These are phyloP conservation scores for Malus hybrid DNA, from an alignment of 331 rosid genomes.

Conservation along the genomic window DNA sequence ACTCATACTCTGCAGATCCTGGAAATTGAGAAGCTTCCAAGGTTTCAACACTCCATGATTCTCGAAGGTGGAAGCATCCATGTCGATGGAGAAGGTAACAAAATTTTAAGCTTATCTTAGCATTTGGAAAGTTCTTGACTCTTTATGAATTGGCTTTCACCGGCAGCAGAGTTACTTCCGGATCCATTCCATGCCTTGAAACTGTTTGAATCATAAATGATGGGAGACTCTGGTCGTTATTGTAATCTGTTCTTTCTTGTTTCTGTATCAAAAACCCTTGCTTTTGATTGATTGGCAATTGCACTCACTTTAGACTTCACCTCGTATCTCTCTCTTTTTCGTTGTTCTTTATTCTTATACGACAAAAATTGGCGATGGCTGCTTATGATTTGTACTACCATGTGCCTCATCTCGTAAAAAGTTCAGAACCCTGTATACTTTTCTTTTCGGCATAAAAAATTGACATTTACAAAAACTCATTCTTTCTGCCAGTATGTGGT, in stretches of 20 bases:
- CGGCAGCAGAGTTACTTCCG: background rate
- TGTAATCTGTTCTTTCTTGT: background rate
- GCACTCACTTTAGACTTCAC: background rate
- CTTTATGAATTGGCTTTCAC: background rate
- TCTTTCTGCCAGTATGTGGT: background rate
- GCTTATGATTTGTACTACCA: background rate
- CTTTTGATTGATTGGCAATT: background rate
- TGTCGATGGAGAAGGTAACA: slow-evolving; percentile 95
- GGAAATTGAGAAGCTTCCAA: slow-evolving; percentile 62
- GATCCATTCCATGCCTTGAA: background rate
- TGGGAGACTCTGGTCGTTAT: background rate
- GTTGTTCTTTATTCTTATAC: background rate
- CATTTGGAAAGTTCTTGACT: background rate
- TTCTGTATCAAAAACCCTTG: background rate
- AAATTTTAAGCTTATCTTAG: background rate
- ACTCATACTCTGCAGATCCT: slow-evolving; percentile 46
- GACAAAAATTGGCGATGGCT: background rate
- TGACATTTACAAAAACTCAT: background rate
- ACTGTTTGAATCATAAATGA: background rate
- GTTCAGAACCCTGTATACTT: background rate
- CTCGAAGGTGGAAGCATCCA: slow-evolving; percentile 99
- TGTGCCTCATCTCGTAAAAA: background rate
- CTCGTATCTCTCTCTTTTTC: background rate
- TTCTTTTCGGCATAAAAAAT: background rate
- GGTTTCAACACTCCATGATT: slow-evolving; percentile 56